Base-by-base conservation (phyloP, 129 eudicot species). In the Centrapalus pauciflorus region DNA sequence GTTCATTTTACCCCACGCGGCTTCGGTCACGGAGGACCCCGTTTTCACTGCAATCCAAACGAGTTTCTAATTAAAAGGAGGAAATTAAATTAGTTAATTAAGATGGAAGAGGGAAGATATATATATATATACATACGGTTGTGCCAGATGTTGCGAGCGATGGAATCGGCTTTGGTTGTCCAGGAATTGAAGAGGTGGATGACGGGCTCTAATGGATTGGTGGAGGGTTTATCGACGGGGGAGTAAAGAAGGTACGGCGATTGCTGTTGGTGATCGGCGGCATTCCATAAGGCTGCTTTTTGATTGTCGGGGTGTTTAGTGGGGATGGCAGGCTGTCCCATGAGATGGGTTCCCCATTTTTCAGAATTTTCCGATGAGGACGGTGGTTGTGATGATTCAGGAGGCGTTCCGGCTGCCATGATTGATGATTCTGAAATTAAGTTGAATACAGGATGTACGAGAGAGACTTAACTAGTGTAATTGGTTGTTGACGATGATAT, bases 331-430 rank as follows among this genome's bases (percentile, higher is more conserved):
- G 97, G 95, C 4, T 83, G 56, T 4, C 82, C 82, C 82, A 77
- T 87, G 17, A 82, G 59, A 28, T 87, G 93, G 4, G 97, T 87
- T 33, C 97, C 97, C 92, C 87, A 90, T 48, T 90, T 87, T 80
- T 87, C 84, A 0, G 69, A 58, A 5, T 72, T 61, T 19, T 50
- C 81, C 1, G 70, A n/a, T 28, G 67, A 24, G 13, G 71, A 0
- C 55, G 38, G 61, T 54, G 56, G 43, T 7, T 59, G 2, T 32
- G 76, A 30, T 54, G 71, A 29, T 32, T 7, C 51, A 7, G 73
- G 49, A 20, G 73, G 56, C 30, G 80, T 40, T 0, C 52, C 52
- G n/a, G 50, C 49, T 74, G 68, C 38, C 79, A 74, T 74, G 54
- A 16, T 55, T 65, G 23, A 57, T 32, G 3, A 7, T 17, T 2